phyloP scores from a whole-genome alignment of 345 rosid genomes.

The Lepidium didymum region DNA sequence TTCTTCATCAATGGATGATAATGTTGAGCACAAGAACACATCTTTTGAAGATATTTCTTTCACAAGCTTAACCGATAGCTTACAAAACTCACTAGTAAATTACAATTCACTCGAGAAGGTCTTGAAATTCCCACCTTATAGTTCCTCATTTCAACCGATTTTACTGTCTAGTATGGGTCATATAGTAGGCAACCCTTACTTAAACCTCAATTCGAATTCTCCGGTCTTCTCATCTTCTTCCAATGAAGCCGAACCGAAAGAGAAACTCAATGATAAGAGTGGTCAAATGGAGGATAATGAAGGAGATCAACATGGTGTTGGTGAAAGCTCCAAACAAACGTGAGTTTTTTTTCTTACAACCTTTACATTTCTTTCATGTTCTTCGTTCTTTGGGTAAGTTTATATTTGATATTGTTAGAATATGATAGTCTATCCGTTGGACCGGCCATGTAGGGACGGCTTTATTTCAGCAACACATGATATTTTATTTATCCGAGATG shows the following conservation, averaged over 20 bases:
- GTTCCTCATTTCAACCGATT: slow-evolving; percentile 4
- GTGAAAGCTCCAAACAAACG: slow-evolving; percentile 48
- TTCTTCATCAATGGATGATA: slow-evolving; percentile 8
- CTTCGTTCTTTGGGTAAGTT: too few relatives aligned
- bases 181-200: not conserved
- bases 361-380: not conserved
- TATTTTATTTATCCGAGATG: too few relatives aligned
- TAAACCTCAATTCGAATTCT: slow-evolving; percentile 30
- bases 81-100: slow-evolving; percentile 21
- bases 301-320: slow-evolving; percentile 29
- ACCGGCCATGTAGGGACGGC: too few relatives aligned
- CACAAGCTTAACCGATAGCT: slow-evolving; percentile 20
- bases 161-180: slow-evolving; percentile 7
- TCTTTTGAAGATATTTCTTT: slow-evolving; percentile 13
- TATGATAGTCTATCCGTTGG: too few relatives aligned
- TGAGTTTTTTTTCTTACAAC: slow-evolving; percentile 11
- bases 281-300: slow-evolving; percentile 23
- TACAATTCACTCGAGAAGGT: slow-evolving; percentile 19
- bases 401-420: too few relatives aligned
- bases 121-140: slow-evolving; percentile 5
- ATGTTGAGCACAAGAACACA: slow-evolving; percentile 8
- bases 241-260: slow-evolving; percentile 43
- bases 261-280: slow-evolving; percentile 34
- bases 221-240: slow-evolving; percentile 51
- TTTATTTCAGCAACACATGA: too few relatives aligned